Conservation (phyloP, 441 rosid genomes). For the Macaranga tanarius region DNA sequence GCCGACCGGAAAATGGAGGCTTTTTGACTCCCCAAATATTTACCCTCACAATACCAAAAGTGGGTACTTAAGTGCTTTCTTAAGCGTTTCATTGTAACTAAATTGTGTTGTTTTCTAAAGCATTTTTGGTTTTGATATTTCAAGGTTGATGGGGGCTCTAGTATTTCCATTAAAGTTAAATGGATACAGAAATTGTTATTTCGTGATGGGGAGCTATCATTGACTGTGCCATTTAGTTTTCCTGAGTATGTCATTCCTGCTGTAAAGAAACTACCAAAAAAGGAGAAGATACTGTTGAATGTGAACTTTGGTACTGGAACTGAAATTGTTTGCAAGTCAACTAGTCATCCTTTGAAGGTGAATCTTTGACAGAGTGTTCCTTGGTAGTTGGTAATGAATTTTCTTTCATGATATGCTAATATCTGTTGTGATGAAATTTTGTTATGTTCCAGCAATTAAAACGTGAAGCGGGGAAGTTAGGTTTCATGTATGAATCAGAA, state of each 20-base stretch:
- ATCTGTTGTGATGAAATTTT: constrained; percentile 14
- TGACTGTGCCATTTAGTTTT: constrained; percentile 73
- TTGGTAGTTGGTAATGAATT: constrained; percentile 13
- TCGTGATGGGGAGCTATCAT: constrained; percentile 49
- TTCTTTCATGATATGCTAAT: constrained; percentile 1
- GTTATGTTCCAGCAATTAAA: constrained; percentile 53
- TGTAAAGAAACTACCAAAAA: constrained; percentile 68
- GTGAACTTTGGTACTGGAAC: constrained; percentile 63
- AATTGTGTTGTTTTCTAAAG: background rate
- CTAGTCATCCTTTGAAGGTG: constrained; percentile 93
- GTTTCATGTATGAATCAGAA: constrained; percentile 73
- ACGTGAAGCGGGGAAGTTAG: constrained; percentile 58
- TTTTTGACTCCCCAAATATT: constrained; percentile 70
- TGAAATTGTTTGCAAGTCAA: constrained; percentile 65
- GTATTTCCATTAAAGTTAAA: constrained; percentile 58
- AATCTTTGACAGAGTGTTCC: constrained; percentile 3
- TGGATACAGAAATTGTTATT: constrained; percentile 82
- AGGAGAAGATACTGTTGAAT: constrained; percentile 73
- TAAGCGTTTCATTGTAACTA: background rate
- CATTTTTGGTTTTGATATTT: constrained; percentile 16
- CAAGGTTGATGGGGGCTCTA: constrained; percentile 88
- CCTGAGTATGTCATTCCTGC: constrained; percentile 89
- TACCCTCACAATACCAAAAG: constrained; percentile 78
- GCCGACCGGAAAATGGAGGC: constrained; percentile 54
- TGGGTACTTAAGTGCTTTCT: constrained; percentile 14